These are phyloP conservation scores for Phialophora chinensis DNA, from an alignment of 2,329 filamentous ascomycete species.

Conservation along the genomic window DNA sequence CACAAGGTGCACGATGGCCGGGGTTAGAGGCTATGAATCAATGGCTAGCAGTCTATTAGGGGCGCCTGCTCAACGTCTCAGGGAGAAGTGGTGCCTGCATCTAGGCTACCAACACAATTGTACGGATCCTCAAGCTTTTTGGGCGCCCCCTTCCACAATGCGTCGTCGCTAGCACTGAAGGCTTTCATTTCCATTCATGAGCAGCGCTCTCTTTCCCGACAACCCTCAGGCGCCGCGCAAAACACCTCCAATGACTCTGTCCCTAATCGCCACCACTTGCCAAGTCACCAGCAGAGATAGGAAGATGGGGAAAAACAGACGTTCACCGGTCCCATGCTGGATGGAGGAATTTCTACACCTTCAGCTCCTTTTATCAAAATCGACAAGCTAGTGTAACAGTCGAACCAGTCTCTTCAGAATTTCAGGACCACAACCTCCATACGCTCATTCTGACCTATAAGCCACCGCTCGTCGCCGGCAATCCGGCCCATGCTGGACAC, in stretches of 20 bases:
- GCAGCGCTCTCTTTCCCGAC: neutral
- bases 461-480: slow-evolving; percentile 65
- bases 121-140: neutral
- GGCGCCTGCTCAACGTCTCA: neutral
- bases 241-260: neutral
- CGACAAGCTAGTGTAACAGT: neutral
- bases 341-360: neutral
- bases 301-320: neutral
- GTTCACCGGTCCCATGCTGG: neutral
- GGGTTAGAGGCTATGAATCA: neutral
- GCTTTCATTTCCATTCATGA: neutral
- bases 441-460: slow-evolving; percentile 63
- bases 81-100: neutral
- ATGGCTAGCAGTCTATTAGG: neutral
- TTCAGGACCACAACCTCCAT: slow-evolving; percentile 60
- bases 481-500: slow-evolving; percentile 61
- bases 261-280: neutral
- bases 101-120: neutral
- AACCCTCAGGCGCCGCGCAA: neutral
- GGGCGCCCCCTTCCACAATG: neutral
- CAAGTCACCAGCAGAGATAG: neutral
- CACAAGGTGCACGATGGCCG: neutral
- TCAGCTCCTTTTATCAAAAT: neutral
- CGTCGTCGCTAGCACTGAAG: neutral
- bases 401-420: slow-evolving; percentile 47